Evolutionary conservation across 192 early-diverging fungal species (phyloP).

Genomic region (Linnemannia elongata): DNA sequence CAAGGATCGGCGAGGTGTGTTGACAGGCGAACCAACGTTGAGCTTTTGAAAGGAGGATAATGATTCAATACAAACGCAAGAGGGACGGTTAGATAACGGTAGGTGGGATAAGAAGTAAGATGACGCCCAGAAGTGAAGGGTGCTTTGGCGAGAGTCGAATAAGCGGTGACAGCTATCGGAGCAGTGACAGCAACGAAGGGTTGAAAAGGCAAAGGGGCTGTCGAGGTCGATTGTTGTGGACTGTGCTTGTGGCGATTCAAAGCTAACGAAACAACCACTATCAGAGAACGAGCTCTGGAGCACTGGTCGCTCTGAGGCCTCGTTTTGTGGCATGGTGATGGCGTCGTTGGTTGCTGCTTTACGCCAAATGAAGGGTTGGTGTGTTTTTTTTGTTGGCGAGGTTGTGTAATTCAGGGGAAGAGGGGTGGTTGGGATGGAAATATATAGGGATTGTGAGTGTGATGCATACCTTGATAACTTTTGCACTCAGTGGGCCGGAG

Average conservation of each 20-base stretch:
- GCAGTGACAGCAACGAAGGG: not conserved
- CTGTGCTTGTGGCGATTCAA: not conserved
- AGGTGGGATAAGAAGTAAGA: not conserved
- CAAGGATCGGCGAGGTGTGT: slow-evolving; percentile 37
- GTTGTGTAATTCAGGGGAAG: not conserved
- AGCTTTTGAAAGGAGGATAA: slow-evolving; percentile 34
- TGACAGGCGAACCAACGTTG: slow-evolving; percentile 13
- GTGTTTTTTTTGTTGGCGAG: not conserved
- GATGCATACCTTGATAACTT: slow-evolving; percentile 43
- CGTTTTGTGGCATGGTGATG: not conserved
- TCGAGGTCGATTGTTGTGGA: not conserved
- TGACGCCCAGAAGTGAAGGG: not conserved
- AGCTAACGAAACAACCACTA: slow-evolving; percentile 11
- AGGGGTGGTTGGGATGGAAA: not conserved
- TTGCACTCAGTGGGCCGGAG: slow-evolving; percentile 32
- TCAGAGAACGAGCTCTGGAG: not conserved
- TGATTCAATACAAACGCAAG: not conserved
- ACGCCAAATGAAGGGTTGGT: not conserved
- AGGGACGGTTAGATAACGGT: slow-evolving; percentile 10
- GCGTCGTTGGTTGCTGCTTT: not conserved
- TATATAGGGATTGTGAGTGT: not conserved
- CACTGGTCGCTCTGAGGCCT: not conserved
- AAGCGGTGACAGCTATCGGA: not conserved
- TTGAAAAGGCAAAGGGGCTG: not conserved
- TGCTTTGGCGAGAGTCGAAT: not conserved